phyloP scores from a whole-genome alignment of 2,329 filamentous ascomycete species.

The Trichophyton schoenleinii region DNA sequence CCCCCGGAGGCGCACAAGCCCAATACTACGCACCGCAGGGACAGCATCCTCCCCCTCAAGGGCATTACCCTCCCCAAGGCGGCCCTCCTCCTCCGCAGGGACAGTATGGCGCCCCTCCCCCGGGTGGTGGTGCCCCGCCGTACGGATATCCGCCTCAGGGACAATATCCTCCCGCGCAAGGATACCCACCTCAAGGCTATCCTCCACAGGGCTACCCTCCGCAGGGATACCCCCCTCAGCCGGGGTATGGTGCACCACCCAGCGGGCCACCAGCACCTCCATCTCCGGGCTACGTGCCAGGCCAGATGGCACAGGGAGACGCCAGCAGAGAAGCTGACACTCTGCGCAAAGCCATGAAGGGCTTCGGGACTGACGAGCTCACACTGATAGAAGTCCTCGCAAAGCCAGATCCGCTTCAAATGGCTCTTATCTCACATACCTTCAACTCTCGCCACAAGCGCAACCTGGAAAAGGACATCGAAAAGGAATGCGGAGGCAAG shows the following conservation, averaged over 20 bases:
- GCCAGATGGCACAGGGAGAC: conserved; percentile 51
- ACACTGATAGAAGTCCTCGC: conserved; percentile 54
- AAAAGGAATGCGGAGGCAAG: conserved; percentile 59
- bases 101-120: conserved; percentile 8
- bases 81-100: conserved; percentile 4
- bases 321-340: conserved; percentile 52
- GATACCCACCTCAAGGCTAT: neutral
- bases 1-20: conserved; percentile 3
- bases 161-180: conserved; percentile 8
- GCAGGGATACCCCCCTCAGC: conserved; percentile 6
- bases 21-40: conserved; percentile 8
- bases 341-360: conserved; percentile 70
- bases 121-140: conserved; percentile 1
- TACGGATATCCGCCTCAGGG: conserved; percentile 10
- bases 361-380: conserved; percentile 70
- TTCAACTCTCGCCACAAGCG: conserved; percentile 52
- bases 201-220: conserved; percentile 10
- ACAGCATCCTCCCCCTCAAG: conserved; percentile 3
- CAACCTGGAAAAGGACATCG: conserved; percentile 58
- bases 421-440: conserved; percentile 49
- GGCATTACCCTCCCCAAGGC: conserved; percentile 5
- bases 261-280: conserved; percentile 40
- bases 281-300: conserved; percentile 56
- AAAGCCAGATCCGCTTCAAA: conserved; percentile 59
- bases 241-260: conserved; percentile 8